Evolutionary conservation across 164 flowering plant genomes (phyloP).

Genomic region (Aristolochia contorta): DNA sequence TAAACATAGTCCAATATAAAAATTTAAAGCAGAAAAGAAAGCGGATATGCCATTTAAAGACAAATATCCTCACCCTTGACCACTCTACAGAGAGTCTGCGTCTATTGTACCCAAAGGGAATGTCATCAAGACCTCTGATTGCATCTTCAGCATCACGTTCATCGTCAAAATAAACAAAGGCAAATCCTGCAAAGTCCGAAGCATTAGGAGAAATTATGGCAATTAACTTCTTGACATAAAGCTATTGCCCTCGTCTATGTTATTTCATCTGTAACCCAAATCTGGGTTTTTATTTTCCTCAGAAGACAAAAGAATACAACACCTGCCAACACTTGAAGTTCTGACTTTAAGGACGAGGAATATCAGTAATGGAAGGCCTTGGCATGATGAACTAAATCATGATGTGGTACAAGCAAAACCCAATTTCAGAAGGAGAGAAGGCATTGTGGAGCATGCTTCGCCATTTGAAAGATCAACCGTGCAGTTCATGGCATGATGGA

Average conservation of each 20-base stretch:
- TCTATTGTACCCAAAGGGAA: conserved; percentile 67
- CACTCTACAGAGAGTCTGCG: conserved; percentile 85
- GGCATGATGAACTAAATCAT: conserved; percentile 70
- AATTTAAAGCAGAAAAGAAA: no score
- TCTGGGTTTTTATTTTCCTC: no score
- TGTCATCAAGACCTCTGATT: conserved; percentile 61
- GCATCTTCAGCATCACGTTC: conserved; percentile 96
- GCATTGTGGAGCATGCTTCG: conserved; percentile 70
- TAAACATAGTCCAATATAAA: no score
- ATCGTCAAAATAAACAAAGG: conserved; percentile 90
- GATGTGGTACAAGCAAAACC: conserved; percentile 32
- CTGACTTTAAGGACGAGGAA: conserved; percentile 47
- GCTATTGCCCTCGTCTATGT: no score
- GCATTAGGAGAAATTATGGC: no score
- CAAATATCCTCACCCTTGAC: conserved; percentile 50
- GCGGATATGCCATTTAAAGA: no score
- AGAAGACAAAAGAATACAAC: conserved; percentile 42
- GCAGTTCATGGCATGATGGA: conserved; percentile 57
- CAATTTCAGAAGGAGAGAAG: conserved; percentile 29
- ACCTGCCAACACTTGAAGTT: conserved; percentile 70
- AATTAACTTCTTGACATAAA: no score
- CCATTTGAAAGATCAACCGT: conserved; percentile 48
- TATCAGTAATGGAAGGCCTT: conserved; percentile 37
- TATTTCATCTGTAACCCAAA: no score
- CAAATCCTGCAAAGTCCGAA: conserved; percentile 55